Conservation (phyloP, 768 basidiomycete species). For the Pisolithus tinctorius region DNA sequence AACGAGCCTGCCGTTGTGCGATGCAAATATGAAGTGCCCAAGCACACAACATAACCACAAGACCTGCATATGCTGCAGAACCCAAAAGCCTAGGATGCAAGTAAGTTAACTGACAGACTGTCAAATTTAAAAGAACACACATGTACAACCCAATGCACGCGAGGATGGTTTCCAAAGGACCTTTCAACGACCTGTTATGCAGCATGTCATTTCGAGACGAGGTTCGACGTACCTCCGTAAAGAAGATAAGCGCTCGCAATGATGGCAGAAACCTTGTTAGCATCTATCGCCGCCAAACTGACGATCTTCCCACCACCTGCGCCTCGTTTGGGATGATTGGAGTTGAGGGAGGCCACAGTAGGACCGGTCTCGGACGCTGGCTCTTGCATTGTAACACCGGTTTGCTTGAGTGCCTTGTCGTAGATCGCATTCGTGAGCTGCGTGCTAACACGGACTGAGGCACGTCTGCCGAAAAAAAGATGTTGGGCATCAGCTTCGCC, state of each 20-base stretch:
- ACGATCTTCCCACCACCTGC: conserved; percentile 82
- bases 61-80: conserved; percentile 51
- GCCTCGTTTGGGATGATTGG: conserved; percentile 49
- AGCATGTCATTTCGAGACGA: conserved; percentile 1
- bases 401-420: conserved; percentile 50
- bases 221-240: conserved; percentile 46
- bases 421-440: conserved; percentile 48
- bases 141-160: conserved; percentile 72
- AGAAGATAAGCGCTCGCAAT: conserved; percentile 49
- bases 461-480: conserved; percentile 42
- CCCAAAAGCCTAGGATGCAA: conserved; percentile 46
- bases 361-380: no score
- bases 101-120: background rate
- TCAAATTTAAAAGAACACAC: conserved; percentile 29
- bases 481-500: conserved; percentile 33
- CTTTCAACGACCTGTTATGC: conserved; percentile 21
- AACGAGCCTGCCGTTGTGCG: conserved; percentile 31
- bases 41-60: conserved; percentile 32
- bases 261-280: conserved; percentile 47
- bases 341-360: background rate
- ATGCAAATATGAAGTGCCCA: conserved; percentile 36
- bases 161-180: conserved; percentile 73
- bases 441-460: conserved; percentile 35
- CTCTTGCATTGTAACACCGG: no score
- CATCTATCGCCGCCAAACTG: conserved; percentile 73